A percentile compares a stretch with the other conserved stretches of the same genome.
Conservation (phyloP, 805 yeast genomes). For the Starmerella gropengiesseri region DNA sequence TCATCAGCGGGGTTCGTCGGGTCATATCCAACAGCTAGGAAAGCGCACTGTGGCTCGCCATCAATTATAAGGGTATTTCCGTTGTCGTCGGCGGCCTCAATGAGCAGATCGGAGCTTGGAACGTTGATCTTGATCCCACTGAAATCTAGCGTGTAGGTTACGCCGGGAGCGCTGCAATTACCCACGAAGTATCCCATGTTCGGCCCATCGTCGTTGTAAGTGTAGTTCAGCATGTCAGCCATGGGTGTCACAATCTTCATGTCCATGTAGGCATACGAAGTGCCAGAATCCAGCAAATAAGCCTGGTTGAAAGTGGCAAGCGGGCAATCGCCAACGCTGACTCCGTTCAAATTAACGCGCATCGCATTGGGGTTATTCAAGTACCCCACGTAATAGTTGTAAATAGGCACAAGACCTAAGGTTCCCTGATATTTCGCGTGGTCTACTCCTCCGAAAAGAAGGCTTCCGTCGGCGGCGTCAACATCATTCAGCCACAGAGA, state of each 20-base stretch:
- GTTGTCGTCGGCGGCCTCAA: slow-evolving; percentile 10
- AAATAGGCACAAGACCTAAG: slow-evolving; percentile 29
- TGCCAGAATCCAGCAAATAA: slow-evolving; percentile 48
- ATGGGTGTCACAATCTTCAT: slow-evolving; percentile 22
- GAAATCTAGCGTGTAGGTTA: slow-evolving; percentile 37
- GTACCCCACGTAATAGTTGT: slow-evolving; percentile 11
- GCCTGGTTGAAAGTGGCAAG: slow-evolving; percentile 27
- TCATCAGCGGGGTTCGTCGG: slow-evolving; percentile 21
- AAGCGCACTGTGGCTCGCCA: slow-evolving; percentile 18
- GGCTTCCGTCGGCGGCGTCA: slow-evolving; percentile 29
- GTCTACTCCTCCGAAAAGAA: slow-evolving; percentile 40
- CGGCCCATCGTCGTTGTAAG: slow-evolving; percentile 31
- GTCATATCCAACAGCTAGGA: slow-evolving; percentile 25
- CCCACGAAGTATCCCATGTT: slow-evolving; percentile 29
- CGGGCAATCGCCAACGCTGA: slow-evolving; percentile 9
- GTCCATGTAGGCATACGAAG: slow-evolving; percentile 43
- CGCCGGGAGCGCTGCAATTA: slow-evolving; percentile 29
- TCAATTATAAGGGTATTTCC: slow-evolving; percentile 5
- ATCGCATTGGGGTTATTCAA: slow-evolving; percentile 8
- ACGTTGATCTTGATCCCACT: slow-evolving; percentile 41
- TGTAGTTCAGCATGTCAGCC: slow-evolving; percentile 30
- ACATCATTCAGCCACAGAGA: slow-evolving; percentile 36
- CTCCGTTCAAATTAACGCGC: slow-evolving; percentile 16
- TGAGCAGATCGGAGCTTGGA: slow-evolving; percentile 27
- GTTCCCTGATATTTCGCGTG: slow-evolving; percentile 34